Base-by-base conservation (phyloP, 352 stramenopile species). In the Globisporangium acanthophoron region DNA sequence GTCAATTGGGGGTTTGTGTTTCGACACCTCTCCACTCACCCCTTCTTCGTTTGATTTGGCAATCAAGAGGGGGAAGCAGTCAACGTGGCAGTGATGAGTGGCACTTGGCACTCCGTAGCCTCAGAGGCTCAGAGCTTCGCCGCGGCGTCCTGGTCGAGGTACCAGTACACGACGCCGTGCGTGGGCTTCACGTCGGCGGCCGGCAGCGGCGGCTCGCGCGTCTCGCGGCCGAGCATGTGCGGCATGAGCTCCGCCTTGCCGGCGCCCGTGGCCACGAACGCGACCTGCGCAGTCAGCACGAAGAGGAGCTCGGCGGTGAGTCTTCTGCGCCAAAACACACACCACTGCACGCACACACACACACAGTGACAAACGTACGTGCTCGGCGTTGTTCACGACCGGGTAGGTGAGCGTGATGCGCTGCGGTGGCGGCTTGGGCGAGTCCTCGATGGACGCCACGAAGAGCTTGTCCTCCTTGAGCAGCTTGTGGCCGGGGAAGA, bases 381-480 rank as follows among this genome's bases (percentile, higher is more conserved):
- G 65, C 16, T 74, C 80, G 49, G 92, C 88, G 51, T 92, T 89
- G 71, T 98, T 98, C 37, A 99, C 75, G 33, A 98, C 85, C 11
- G 89, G 90, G 59, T 97, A 97, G 8, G 97, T 99, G 21, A 99
- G 79, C 18, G 97, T 99, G 64, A 99, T 98, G 57, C 97, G 90
- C 65, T 96, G 73, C 9, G 94, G 83, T 40, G 97, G 97, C 8
- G 96, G 96, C 80, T 99, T 99, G 20, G 97, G 97, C 31, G 96
- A 99, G 79, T 99, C 96, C 21, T 91, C 71, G 70, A 99, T 98
- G n/a, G 83, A 85, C 16, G 91, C 88, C 18, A 99, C 96, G 37
- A 92, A 90, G 31, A 85, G 67, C 54, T 67, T 70, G 16, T 72
- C 70, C 69, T 98, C 80, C 62, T 88, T 54, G n/a, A 99, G 65